Evolutionary conservation across 169 alveolate species (phyloP).

Genomic region (Plasmodium fragile): DNA sequence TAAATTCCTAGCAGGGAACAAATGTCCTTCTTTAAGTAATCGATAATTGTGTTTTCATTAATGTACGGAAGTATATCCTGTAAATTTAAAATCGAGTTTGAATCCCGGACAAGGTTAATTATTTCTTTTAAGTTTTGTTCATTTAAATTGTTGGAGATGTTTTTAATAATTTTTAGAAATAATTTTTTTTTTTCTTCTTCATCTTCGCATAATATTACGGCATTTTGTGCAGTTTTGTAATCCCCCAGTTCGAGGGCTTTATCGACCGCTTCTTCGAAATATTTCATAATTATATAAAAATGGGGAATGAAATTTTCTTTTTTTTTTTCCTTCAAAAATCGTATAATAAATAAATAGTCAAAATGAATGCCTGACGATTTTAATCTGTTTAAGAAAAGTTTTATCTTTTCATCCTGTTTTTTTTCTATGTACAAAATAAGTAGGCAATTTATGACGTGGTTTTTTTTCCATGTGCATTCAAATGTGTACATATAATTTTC

Average conservation of each 20-base stretch:
- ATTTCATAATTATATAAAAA: slow-evolving; percentile 72
- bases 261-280: slow-evolving; percentile 77
- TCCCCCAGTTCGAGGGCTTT: slow-evolving; percentile 67
- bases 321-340: slow-evolving; percentile 73
- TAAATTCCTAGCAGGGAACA: slow-evolving; percentile 65
- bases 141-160: slow-evolving; percentile 67
- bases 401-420: slow-evolving; percentile 57
- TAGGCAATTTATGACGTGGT: slow-evolving; percentile 60
- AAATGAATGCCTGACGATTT: slow-evolving; percentile 58
- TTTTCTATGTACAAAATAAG: slow-evolving; percentile 72
- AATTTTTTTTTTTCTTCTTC: slow-evolving; percentile 78
- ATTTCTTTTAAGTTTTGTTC: slow-evolving; percentile 73
- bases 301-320: slow-evolving; percentile 74
- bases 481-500: slow-evolving; percentile 72
- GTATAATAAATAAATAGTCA: slow-evolving; percentile 65
- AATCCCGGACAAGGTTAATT: slow-evolving; percentile 61
- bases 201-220: slow-evolving; percentile 66
- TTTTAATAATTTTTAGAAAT: slow-evolving; percentile 68
- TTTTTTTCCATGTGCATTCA: slow-evolving; percentile 74
- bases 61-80: slow-evolving; percentile 75
- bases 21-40: slow-evolving; percentile 70
- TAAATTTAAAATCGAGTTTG: slow-evolving; percentile 66
- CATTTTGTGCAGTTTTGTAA: slow-evolving; percentile 65
- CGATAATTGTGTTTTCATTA: slow-evolving; percentile 58
- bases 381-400: slow-evolving; percentile 38